Evolutionary conservation across 176 grass and related monocot species (phyloP).

Genomic region (Carex cristatella): DNA sequence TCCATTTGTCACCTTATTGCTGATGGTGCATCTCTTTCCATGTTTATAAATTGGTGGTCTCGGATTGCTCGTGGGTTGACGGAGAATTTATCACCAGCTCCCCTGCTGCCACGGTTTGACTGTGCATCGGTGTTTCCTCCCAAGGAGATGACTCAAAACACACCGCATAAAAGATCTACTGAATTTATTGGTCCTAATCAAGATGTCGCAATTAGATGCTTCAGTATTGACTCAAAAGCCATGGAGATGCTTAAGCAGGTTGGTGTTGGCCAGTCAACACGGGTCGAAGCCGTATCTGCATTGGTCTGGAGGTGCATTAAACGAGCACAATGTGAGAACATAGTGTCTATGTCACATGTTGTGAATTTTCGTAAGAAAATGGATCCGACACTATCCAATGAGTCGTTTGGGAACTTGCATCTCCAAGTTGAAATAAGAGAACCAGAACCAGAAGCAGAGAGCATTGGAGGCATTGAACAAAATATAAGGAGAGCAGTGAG

Average conservation of each 20-base stretch:
- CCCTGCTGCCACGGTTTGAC: not conserved
- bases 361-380: conserved; percentile 3
- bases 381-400: not conserved
- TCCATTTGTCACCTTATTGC: not conserved
- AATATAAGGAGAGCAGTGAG: not conserved
- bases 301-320: not conserved
- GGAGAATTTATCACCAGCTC: not conserved
- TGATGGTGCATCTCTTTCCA: conserved; percentile 3
- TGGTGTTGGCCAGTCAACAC: not conserved
- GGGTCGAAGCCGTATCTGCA: not conserved
- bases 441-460: not conserved
- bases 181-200: not conserved
- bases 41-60: conserved; percentile 5
- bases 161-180: not conserved
- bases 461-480: not conserved
- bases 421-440: not conserved
- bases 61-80: not conserved
- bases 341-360: not conserved
- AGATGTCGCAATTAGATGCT: not conserved
- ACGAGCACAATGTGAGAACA: not conserved
- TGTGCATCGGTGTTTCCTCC: not conserved
- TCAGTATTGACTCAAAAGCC: not conserved
- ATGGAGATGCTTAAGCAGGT: not conserved
- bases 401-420: not conserved
- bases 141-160: not conserved